These are phyloP conservation scores for Cladosporium austrohemisphaericum DNA, from an alignment of 2,329 filamentous ascomycete genomes.

Conservation along the genomic window DNA sequence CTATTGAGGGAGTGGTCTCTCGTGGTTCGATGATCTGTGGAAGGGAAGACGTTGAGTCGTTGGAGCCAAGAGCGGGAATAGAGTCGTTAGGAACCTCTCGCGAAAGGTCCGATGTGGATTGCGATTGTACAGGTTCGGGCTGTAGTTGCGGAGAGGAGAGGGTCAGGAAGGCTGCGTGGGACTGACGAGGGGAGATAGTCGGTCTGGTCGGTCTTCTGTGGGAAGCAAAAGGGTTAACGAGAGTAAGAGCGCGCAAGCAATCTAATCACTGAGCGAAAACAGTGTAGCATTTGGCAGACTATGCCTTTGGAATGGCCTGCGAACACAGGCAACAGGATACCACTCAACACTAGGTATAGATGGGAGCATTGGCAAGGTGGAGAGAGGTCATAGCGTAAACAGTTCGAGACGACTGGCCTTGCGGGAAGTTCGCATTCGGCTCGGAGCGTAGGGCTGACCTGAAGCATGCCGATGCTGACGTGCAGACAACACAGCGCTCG, in stretches of 20 bases:
- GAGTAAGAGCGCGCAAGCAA: neutral
- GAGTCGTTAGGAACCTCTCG: neutral
- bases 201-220: constrained; percentile 25
- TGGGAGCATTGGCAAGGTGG: constrained; percentile 15
- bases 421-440: constrained; percentile 10
- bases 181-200: constrained; percentile 43
- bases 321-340: constrained; percentile 1
- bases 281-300: neutral
- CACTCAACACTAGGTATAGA: neutral
- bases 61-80: neutral
- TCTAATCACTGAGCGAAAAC: no score
- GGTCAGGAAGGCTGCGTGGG: constrained; percentile 48
- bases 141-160: constrained; percentile 46
- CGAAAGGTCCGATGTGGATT: constrained; percentile 25
- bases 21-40: constrained; percentile 30
- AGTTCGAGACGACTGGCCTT: neutral
- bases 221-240: constrained; percentile 1
- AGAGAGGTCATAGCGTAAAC: constrained; percentile 11
- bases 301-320: neutral
- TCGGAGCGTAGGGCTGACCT: neutral
- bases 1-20: constrained; percentile 18
- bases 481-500: neutral
- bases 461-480: constrained; percentile 10
- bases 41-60: constrained; percentile 34
- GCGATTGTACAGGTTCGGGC: constrained; percentile 22